Evolutionary conservation across 2,329 filamentous ascomycete genomes (phyloP).

Genomic region (Zelopaecilomyces penicillatus): DNA sequence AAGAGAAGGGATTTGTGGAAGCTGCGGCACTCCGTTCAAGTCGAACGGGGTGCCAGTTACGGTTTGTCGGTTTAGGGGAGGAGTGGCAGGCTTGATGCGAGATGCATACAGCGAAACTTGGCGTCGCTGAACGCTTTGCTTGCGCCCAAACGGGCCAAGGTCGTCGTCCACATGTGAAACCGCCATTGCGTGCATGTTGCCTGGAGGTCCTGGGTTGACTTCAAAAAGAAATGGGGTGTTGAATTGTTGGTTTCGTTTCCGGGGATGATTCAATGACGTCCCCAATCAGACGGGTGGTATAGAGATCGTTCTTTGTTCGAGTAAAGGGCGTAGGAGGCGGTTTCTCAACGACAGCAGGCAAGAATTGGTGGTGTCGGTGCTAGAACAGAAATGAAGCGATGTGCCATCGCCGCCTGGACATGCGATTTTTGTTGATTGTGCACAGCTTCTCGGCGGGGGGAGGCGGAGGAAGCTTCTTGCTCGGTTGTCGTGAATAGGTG

Average conservation of each 20-base stretch:
- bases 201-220: slow-evolving; percentile 1
- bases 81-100: slow-evolving; percentile 11
- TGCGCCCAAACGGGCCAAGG: slow-evolving; percentile 4
- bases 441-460: no score
- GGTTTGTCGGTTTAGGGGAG: slow-evolving; percentile 8
- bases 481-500: no score
- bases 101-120: slow-evolving; percentile 16
- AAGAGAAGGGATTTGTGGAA: slow-evolving; percentile 24
- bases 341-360: slow-evolving; percentile 4
- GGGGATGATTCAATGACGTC: no score
- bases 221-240: no score
- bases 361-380: slow-evolving; percentile 2
- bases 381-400: slow-evolving; percentile 4
- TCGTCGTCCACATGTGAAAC: slow-evolving; percentile 10
- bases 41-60: slow-evolving; percentile 1
- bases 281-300: no score
- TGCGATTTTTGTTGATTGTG: no score
- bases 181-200: slow-evolving; percentile 15
- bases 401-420: slow-evolving; percentile 11
- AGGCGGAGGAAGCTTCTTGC: no score
- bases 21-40: slow-evolving; percentile 5
- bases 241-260: no score
- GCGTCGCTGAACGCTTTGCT: slow-evolving; percentile 10
- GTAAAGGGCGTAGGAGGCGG: background rate
- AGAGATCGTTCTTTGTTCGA: no score